A percentile compares a stretch with the other conserved stretches of the same genome.
Evolutionary conservation across 2,329 filamentous ascomycete genomes (phyloP).

Genomic region (Paracorniculantispora psalliotae): DNA sequence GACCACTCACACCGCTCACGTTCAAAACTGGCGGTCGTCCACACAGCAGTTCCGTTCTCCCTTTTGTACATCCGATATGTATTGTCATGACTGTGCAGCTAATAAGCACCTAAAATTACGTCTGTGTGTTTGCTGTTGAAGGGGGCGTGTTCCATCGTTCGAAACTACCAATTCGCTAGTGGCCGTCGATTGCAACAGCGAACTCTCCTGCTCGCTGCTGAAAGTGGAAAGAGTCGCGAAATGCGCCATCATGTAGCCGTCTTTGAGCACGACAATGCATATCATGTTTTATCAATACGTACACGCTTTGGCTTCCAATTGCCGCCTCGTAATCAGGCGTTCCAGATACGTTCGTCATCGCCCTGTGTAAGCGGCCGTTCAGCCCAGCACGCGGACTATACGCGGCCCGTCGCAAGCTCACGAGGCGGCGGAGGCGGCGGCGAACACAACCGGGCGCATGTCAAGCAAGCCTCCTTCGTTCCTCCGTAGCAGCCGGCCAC

Average conservation of each 20-base stretch:
- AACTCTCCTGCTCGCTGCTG: not conserved
- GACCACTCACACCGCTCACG: not conserved
- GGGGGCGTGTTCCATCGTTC: not conserved
- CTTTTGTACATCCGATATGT: not conserved
- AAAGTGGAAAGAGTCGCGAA: not conserved
- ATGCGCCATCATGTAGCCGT: not conserved
- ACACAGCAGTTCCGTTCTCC: not conserved
- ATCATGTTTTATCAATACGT: not conserved
- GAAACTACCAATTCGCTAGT: not conserved
- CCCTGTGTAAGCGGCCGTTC: not conserved
- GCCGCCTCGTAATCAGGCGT: not conserved
- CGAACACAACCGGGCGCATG: not conserved
- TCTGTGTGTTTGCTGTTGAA: not conserved
- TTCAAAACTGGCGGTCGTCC: not conserved
- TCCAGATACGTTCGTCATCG: not conserved
- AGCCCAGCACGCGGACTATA: not conserved
- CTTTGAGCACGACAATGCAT: not conserved
- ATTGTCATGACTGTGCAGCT: conserved; percentile 1
- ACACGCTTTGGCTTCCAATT: not conserved
- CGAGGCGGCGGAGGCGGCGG: no score
- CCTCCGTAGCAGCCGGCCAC: not conserved
- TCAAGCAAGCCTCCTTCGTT: not conserved
- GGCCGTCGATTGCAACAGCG: not conserved
- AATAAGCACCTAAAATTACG: not conserved
- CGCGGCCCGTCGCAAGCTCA: conserved; percentile 7